Evolutionary conservation across 2,329 filamentous ascomycete genomes (phyloP).

Genomic region (Macrophomina phaseolina): DNA sequence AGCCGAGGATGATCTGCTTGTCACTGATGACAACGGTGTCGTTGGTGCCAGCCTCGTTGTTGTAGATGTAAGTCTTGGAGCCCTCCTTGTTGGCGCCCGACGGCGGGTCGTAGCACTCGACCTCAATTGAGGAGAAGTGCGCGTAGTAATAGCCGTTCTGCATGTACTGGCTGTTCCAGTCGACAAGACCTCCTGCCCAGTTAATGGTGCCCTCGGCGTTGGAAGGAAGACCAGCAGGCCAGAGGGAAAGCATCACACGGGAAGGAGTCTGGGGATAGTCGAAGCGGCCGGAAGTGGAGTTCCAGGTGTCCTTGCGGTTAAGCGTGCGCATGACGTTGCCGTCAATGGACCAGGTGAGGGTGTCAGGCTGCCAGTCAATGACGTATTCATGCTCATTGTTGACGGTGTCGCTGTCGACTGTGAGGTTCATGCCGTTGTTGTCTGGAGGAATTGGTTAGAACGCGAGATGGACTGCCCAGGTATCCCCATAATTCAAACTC

Average conservation of each 20-base stretch:
- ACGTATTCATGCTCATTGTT: slow-evolving; percentile 86
- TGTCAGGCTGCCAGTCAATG: slow-evolving; percentile 88
- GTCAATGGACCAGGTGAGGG: slow-evolving; percentile 86
- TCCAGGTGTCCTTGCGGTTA: slow-evolving; percentile 82
- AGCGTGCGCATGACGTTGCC: slow-evolving; percentile 76
- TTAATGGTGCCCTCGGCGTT: slow-evolving; percentile 85
- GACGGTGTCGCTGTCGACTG: slow-evolving; percentile 69
- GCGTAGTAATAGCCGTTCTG: slow-evolving; percentile 90
- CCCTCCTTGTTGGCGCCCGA: slow-evolving; percentile 67
- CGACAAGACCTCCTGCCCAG: slow-evolving; percentile 89
- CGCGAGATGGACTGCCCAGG: too few relatives aligned
- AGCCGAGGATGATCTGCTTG: slow-evolving; percentile 76
- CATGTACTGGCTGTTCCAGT: slow-evolving; percentile 86
- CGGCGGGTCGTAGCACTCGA: slow-evolving; percentile 88
- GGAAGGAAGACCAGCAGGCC: slow-evolving; percentile 82
- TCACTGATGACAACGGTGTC: slow-evolving; percentile 77
- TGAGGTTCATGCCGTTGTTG: slow-evolving; percentile 74
- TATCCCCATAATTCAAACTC: slow-evolving; percentile 47
- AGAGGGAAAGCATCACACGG: slow-evolving; percentile 91
- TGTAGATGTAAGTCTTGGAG: slow-evolving; percentile 74
- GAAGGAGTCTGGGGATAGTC: slow-evolving; percentile 89
- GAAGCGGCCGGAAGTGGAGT: slow-evolving; percentile 79
- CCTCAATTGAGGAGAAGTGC: slow-evolving; percentile 74
- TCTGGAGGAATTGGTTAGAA: slow-evolving; percentile 56
- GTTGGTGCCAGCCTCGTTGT: slow-evolving; percentile 69